Conservation (phyloP, 2,329 filamentous ascomycete species). For the Xylariaceae sp. region DNA sequence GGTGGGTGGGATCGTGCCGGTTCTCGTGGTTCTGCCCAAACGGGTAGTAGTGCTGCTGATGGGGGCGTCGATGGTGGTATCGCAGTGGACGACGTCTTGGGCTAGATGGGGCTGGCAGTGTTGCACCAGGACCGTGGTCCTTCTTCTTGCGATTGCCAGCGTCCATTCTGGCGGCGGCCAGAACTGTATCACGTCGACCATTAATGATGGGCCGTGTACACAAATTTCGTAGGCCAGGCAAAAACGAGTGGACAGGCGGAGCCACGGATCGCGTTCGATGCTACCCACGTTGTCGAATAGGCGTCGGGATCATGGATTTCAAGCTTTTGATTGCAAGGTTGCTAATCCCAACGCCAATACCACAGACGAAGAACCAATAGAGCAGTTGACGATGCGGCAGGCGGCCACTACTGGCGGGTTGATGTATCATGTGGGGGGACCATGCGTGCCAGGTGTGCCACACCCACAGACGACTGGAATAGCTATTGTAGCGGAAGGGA, state of each 20-base stretch:
- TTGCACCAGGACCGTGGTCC: conserved; percentile 35
- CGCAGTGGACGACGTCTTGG: conserved; percentile 28
- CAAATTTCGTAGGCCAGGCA: conserved; percentile 18
- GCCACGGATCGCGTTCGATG: conserved; percentile 22
- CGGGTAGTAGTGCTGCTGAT: conserved; percentile 21
- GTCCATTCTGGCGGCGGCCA: conserved; percentile 44
- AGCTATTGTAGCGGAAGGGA: neutral
- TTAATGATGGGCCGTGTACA: conserved; percentile 24
- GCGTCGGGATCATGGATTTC: conserved; percentile 23
- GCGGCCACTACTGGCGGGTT: conserved; percentile 12
- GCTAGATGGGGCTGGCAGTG: conserved; percentile 33
- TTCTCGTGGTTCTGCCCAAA: conserved; percentile 18
- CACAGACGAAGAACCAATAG: conserved; percentile 25
- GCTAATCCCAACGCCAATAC: conserved; percentile 14
- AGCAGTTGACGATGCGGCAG: conserved; percentile 10
- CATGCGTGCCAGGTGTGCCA: conserved; percentile 9
- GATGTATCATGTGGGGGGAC: conserved; percentile 9
- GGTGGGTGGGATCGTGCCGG: conserved; percentile 17
- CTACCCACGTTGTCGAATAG: conserved; percentile 24
- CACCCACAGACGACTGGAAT: neutral
- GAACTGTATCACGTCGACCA: conserved; percentile 37
- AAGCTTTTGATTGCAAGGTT: conserved; percentile 9
- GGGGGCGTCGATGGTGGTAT: conserved; percentile 30
- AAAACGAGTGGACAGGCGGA: conserved; percentile 22
- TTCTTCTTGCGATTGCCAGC: conserved; percentile 43